Base-by-base conservation (phyloP, 768 basidiomycete species). In the Auriscalpium orientale region DNA sequence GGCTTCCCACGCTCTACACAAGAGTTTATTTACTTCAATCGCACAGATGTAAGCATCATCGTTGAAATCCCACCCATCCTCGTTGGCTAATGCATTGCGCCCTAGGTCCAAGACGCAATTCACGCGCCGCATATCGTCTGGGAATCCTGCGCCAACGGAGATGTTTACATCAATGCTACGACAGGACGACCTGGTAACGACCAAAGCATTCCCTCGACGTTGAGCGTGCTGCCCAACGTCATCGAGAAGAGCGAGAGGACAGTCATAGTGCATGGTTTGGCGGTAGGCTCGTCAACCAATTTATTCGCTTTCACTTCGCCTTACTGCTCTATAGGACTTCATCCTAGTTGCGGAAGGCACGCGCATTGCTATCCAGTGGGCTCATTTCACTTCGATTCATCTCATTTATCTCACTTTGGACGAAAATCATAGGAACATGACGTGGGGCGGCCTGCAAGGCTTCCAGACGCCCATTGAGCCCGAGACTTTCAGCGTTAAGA, bases 1-100 rank as follows among this genome's bases (percentile, higher is more conserved):
- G 66, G 66, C 5, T 66, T 66, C 53, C 53, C 58, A 1, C 62
- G 66, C 16, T 63, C 77, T 8, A 81, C 78, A 2, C 79, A 81
- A 62, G 67, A 81, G 58, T 81, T 81, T 58, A 68, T 80, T 35
- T 81, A 80, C 63, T 81, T 81, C 68, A 80, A 81, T 53, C 66
- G 78, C 75, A 75, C 73, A 16, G 74, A 77, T 60, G 72, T 77
- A 54, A 64, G 66, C 52, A 0, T 37, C 45, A 28, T n/a, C 12
- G 18, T 46, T 3, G 12, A 51, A 7, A 21, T 5, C 18, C 37
- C 20, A n/a, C 16, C 33, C 20, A 16, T 4, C 34, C 46, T 40
- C 22, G 33, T n/a, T 33, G 13, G 36, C 44, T n/a, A 22, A 22
- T 3, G 28, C 44, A n/a, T 10, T 47, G 1, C 6, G 38, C 20